Evolutionary conservation across 2,329 filamentous ascomycete genomes (phyloP), one percentile per base, ranked within the genome.

Genomic region (Aschersonia sp.): DNA sequence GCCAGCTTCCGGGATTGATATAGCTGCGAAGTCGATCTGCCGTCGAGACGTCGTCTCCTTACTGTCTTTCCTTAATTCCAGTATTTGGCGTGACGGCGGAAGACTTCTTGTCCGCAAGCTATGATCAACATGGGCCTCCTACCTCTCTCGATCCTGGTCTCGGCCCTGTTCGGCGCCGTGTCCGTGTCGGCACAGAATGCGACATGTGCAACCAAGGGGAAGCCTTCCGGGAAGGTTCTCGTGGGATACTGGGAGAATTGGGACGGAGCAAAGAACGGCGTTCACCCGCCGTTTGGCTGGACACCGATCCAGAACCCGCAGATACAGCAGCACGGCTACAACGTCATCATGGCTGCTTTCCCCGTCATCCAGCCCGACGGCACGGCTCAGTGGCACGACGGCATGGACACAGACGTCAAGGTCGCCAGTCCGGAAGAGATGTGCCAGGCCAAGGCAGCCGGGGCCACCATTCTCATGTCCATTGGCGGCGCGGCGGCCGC

Each of bases 241-340:
- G 55, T 58, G 44, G 61, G 61, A 8, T 64, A 64, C 48, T 63
- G 61, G 61, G 61, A 64, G 53, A 64, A 63, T 51, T 64, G 62
- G 62, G 61, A 64, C 48, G 61, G 61, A 33, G 42, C 61, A 11
- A 50, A 45, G 30, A 63, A 60, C 47, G 60, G 60, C 12, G 59
- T 62, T 3, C 62, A 64, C 51, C 60, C 62, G 7, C 47, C 46
- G 4, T 58, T 63, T 46, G 62, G 62, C 45, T 64, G 61, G 61
- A 61, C 57, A 10, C 57, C 59, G 1, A 63, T 64, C 46, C 44
- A 53, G 6, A 52, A 63, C 50, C 51, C 62, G 11, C 48, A 46
- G 42, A 61, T 64, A 46, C 45, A 31, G 30, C 39, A 54, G 10
- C 56, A 63, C 43, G 62, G 62, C 35, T 64, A 64, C 53, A 64